These are phyloP conservation scores for Nigrograna mackinnonii DNA, from an alignment of 2,329 filamentous ascomycete genomes.

Conservation along the genomic window DNA sequence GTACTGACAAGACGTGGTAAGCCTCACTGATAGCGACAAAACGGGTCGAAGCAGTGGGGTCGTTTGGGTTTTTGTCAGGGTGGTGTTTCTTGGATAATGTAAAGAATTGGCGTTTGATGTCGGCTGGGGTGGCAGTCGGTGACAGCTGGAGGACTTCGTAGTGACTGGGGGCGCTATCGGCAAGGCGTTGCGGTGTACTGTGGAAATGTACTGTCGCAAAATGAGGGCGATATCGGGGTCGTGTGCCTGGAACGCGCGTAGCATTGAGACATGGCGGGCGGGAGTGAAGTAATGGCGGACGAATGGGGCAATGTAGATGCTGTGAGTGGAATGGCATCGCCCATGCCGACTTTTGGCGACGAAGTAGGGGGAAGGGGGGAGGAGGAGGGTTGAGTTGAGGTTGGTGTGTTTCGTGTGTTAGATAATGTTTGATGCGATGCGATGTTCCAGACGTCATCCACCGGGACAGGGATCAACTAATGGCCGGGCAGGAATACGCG, in stretches of 20 bases:
- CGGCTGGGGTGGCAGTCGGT: slow-evolving; percentile 67
- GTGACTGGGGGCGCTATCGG: slow-evolving; percentile 60
- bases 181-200: slow-evolving; percentile 42
- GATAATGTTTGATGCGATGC: too few relatives aligned
- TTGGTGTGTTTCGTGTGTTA: too few relatives aligned
- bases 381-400: not conserved
- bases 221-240: slow-evolving; percentile 7
- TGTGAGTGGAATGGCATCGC: slow-evolving; percentile 61
- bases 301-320: slow-evolving; percentile 15
- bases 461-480: too few relatives aligned
- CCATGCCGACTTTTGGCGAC: slow-evolving; percentile 55
- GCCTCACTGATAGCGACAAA: slow-evolving; percentile 86
- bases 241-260: slow-evolving; percentile 2
- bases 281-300: slow-evolving; percentile 13
- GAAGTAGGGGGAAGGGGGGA: not conserved
- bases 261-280: not conserved
- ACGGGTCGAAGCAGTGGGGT: slow-evolving; percentile 71
- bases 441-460: too few relatives aligned
- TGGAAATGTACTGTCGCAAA: slow-evolving; percentile 44
- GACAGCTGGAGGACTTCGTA: slow-evolving; percentile 82
- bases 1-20: slow-evolving; percentile 74
- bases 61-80: slow-evolving; percentile 82
- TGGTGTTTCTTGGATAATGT: slow-evolving; percentile 88
- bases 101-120: slow-evolving; percentile 96
- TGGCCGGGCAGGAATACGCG: too few relatives aligned